phyloP scores from a whole-genome alignment of 2,329 filamentous ascomycete species.

The Diaporthe longicolla region DNA sequence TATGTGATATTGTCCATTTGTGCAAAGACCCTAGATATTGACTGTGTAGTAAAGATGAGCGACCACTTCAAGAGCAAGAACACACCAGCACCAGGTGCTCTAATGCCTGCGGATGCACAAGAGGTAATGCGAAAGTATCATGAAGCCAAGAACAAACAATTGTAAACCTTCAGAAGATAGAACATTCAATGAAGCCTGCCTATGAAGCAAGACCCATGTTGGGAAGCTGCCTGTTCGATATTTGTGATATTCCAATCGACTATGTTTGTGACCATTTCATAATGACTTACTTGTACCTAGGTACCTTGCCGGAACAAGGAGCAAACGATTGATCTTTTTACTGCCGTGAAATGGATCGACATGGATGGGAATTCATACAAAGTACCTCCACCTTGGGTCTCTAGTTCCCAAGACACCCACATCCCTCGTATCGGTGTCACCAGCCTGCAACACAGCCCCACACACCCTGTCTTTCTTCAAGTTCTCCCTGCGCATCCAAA shows the following conservation, averaged over 20 bases:
- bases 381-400: constrained; percentile 55
- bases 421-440: constrained; percentile 57
- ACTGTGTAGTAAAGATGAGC: constrained; percentile 27
- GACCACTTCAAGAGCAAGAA: constrained; percentile 44
- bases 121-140: constrained; percentile 41
- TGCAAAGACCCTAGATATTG: background rate
- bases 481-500: constrained; percentile 63
- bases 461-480: constrained; percentile 54
- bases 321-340: too few relatives aligned
- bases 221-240: background rate
- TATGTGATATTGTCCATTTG: background rate
- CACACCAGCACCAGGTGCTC: constrained; percentile 33
- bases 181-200: background rate
- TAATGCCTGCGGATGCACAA: constrained; percentile 39
- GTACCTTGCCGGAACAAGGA: too few relatives aligned
- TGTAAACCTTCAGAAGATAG: background rate
- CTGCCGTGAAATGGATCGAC: background rate
- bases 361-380: constrained; percentile 39
- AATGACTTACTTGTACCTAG: too few relatives aligned
- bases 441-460: constrained; percentile 52
- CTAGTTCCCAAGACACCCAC: constrained; percentile 54
- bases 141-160: background rate
- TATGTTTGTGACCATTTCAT: background rate
- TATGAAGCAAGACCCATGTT: background rate
- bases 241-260: background rate